A percentile compares a stretch with the other conserved stretches of the same genome.
Conservation (phyloP, 768 basidiomycete genomes). For the Rhodotorula paludigena region DNA sequence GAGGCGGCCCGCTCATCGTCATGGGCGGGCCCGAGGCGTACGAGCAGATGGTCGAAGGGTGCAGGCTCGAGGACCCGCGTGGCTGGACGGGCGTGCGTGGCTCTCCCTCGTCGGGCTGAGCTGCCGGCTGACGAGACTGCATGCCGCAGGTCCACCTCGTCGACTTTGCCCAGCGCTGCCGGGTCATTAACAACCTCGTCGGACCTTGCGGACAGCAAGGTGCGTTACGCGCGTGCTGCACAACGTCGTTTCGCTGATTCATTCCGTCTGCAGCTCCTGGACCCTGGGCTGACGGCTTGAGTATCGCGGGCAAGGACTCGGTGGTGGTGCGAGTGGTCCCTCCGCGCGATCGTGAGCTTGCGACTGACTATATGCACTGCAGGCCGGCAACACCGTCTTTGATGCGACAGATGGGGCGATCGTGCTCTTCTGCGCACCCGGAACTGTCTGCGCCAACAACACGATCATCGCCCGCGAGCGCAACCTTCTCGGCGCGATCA, state of each 20-base stretch:
- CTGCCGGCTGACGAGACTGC: too few species aligned
- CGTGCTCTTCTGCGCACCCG: conserved; percentile 50
- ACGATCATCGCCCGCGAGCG: conserved; percentile 45
- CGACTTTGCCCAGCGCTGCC: conserved; percentile 32
- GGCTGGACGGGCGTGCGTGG: conserved; percentile 41
- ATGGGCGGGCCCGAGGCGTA: conserved; percentile 44
- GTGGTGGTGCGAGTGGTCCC: conserved; percentile 43
- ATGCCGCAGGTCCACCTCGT: conserved; percentile 35
- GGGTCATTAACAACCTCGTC: conserved; percentile 37
- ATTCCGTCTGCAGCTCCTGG: conserved; percentile 44
- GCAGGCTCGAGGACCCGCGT: conserved; percentile 40
- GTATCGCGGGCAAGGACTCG: conserved; percentile 49
- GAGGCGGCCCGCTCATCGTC: conserved; percentile 42
- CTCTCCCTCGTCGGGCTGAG: not conserved
- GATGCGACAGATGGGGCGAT: conserved; percentile 49
- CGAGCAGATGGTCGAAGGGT: conserved; percentile 36
- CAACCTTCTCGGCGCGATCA: conserved; percentile 50
- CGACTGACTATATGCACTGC: not conserved
- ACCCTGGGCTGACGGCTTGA: conserved; percentile 51
- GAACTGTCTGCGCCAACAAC: conserved; percentile 47
- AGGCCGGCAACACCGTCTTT: conserved; percentile 45
- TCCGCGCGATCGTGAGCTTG: not conserved
- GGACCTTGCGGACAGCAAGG: conserved; percentile 39
- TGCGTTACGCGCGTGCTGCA: not conserved
- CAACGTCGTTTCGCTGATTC: not conserved